phyloP scores from a whole-genome alignment of 2,329 filamentous ascomycete genomes.

The Penicillium brevicompactum region DNA sequence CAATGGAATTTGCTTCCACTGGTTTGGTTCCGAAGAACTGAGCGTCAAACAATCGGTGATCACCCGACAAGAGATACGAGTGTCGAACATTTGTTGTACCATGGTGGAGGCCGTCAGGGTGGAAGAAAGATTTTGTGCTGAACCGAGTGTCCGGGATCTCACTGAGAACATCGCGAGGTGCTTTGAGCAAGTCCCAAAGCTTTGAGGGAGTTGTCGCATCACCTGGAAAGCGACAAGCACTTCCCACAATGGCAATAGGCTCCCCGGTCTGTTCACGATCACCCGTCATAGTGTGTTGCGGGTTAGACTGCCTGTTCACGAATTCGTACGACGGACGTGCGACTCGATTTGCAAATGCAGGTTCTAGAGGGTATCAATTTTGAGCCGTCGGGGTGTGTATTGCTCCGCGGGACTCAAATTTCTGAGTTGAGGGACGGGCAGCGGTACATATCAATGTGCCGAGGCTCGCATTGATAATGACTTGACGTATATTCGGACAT shows the following conservation, averaged over 20 bases:
- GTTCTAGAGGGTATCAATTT: constrained; percentile 6
- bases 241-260: constrained; percentile 32
- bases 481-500: constrained; percentile 1
- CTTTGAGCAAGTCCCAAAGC: constrained; percentile 29
- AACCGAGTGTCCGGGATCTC: constrained; percentile 26
- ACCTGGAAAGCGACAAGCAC: constrained; percentile 29
- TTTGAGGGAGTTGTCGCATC: constrained; percentile 24
- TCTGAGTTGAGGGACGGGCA: constrained; percentile 1
- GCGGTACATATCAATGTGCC: constrained; percentile 14
- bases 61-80: constrained; percentile 27
- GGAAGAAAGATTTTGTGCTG: constrained; percentile 25
- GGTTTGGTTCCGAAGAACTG: constrained; percentile 31
- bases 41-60: constrained; percentile 28
- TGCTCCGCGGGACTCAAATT: constrained; percentile 5
- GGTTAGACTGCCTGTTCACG: constrained; percentile 6
- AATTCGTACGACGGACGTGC: constrained; percentile 6
- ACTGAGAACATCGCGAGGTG: constrained; percentile 25
- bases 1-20: constrained; percentile 33
- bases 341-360: constrained; percentile 6
- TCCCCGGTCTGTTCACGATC: constrained; percentile 13
- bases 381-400: constrained; percentile 1
- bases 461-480: background rate
- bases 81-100: constrained; percentile 29
- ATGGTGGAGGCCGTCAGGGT: constrained; percentile 24
- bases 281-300: constrained; percentile 15